Conservation (phyloP, 2,329 filamentous ascomycete genomes). For the Microsporum canis region DNA sequence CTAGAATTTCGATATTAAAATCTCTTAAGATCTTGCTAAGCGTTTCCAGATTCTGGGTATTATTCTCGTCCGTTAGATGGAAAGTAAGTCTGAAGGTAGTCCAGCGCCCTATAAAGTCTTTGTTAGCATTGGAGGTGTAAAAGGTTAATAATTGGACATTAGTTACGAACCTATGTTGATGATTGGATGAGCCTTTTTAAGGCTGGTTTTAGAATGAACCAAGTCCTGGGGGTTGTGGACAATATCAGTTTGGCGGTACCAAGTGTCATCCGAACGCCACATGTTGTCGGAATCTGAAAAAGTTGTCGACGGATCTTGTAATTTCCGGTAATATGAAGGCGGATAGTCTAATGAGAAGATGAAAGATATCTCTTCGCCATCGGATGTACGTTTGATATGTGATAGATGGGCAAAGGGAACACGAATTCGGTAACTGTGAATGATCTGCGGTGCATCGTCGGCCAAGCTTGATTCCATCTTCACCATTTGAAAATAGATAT, state of each 20-base stretch:
- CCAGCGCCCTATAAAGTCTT: slow-evolving; percentile 44
- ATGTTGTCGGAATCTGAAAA: slow-evolving; percentile 31
- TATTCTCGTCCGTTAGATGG: slow-evolving; percentile 18
- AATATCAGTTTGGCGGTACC: slow-evolving; percentile 55
- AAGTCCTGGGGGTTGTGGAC: slow-evolving; percentile 35
- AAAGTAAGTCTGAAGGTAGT: slow-evolving; percentile 48
- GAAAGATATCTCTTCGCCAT: slow-evolving; percentile 21
- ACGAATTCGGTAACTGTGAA: slow-evolving; percentile 31
- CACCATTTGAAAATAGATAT: slow-evolving; percentile 35
- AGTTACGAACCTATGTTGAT: slow-evolving; percentile 47
- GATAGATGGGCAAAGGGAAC: slow-evolving; percentile 37
- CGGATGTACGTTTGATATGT: slow-evolving; percentile 26
- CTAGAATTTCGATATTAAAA: slow-evolving; percentile 54
- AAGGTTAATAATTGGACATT: slow-evolving; percentile 15
- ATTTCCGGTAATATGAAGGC: slow-evolving; percentile 36
- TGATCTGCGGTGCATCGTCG: background rate
- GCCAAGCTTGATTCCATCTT: slow-evolving; percentile 16
- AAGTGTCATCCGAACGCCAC: slow-evolving; percentile 49
- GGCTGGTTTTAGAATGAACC: slow-evolving; percentile 29
- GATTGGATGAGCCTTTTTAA: slow-evolving; percentile 41
- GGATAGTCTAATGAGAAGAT: slow-evolving; percentile 33
- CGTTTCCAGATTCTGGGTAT: slow-evolving; percentile 27
- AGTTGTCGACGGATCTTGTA: slow-evolving; percentile 26
- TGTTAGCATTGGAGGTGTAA: background rate
- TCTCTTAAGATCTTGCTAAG: slow-evolving; percentile 52